phyloP scores from a whole-genome alignment of 192 early-diverging fungal genomes.

The Backusella australiensis region DNA sequence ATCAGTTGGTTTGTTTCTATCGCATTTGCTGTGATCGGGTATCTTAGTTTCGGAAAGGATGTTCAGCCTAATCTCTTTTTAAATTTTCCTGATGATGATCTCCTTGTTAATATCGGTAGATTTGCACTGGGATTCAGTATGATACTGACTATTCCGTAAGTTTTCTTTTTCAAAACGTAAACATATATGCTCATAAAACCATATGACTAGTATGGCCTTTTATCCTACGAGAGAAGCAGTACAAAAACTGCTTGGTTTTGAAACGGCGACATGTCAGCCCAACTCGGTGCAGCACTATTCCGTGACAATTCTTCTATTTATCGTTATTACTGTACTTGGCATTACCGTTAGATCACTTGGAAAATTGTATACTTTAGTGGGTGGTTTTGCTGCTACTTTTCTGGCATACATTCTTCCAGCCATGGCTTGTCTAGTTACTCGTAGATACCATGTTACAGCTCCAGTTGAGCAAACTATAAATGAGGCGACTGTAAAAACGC shows the following conservation, averaged over 20 bases:
- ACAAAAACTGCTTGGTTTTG: constrained; percentile 48
- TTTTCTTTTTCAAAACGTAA: background rate
- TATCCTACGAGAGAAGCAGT: constrained; percentile 47
- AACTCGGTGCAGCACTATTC: constrained; percentile 36
- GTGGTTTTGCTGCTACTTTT: constrained; percentile 47
- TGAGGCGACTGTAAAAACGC: background rate
- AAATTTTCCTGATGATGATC: constrained; percentile 60
- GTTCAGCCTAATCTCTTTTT: constrained; percentile 66
- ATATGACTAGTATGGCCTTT: constrained; percentile 36
- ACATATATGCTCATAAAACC: background rate
- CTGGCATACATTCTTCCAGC: constrained; percentile 52
- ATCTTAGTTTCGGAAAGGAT: constrained; percentile 57
- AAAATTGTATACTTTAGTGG: constrained; percentile 45
- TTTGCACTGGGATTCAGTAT: constrained; percentile 58
- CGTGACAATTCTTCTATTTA: constrained; percentile 37
- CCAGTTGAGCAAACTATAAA: no score
- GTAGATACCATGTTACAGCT: background rate
- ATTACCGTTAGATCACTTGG: constrained; percentile 41
- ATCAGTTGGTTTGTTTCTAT: constrained; percentile 54
- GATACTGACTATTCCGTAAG: constrained; percentile 59
- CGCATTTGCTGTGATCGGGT: constrained; percentile 62
- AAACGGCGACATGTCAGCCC: constrained; percentile 30
- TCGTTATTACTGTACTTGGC: constrained; percentile 36
- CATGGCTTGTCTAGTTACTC: constrained; percentile 33
- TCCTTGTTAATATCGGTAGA: constrained; percentile 58